phyloP scores from a whole-genome alignment of 2,329 filamentous ascomycete species.

The Aotearoamyces nothofagi region DNA sequence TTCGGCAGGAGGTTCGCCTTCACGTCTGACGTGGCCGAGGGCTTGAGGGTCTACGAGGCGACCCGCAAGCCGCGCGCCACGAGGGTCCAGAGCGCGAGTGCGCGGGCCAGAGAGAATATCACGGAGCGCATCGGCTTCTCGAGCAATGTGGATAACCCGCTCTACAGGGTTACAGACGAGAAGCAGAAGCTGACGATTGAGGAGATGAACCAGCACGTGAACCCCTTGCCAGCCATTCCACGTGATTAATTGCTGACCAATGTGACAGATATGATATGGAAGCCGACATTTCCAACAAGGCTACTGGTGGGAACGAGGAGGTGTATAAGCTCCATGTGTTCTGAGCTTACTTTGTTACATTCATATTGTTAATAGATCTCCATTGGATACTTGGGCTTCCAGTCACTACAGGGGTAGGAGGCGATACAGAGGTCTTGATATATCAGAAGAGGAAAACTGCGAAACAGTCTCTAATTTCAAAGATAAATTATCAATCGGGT shows the following conservation, averaged over 20 bases:
- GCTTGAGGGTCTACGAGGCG: conserved; percentile 32
- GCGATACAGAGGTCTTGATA: no score
- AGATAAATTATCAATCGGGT: no score
- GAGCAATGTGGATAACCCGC: conserved; percentile 36
- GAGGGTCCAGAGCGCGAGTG: conserved; percentile 38
- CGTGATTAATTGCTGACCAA: conserved; percentile 1
- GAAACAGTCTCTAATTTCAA: no score
- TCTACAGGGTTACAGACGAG: conserved; percentile 47
- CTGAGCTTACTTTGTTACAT: no score
- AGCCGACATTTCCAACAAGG: no score
- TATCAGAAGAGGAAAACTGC: no score
- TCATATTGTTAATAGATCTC: no score
- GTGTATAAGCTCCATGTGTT: no score
- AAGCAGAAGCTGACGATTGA: conserved; percentile 49
- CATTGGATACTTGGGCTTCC: no score
- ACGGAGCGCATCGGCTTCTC: conserved; percentile 51
- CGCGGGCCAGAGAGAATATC: conserved; percentile 43
- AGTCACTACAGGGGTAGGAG: no score
- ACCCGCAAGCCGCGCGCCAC: conserved; percentile 36
- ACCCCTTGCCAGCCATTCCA: conserved; percentile 4
- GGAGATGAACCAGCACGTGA: conserved; percentile 54
- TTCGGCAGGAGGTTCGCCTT: conserved; percentile 19
- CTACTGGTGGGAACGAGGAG: no score
- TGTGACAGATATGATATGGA: conserved; percentile 38
- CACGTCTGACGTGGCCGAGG: conserved; percentile 27